Evolutionary conservation across 331 rosid species (phyloP).

Genomic region (Stylosanthes scabra): DNA sequence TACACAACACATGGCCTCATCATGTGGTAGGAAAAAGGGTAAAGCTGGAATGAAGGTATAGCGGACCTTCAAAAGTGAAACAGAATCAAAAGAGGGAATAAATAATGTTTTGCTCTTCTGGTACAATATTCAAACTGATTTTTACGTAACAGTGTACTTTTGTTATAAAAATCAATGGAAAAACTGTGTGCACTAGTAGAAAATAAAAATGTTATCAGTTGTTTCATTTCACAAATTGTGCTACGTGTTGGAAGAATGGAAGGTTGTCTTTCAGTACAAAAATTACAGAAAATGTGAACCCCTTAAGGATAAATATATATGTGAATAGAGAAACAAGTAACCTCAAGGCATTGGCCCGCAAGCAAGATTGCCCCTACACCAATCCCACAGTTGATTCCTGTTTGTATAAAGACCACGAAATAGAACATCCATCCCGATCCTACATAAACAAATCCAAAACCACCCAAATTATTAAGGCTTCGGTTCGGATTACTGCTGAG

Average conservation of each 20-base stretch:
- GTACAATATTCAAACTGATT: too few relatives aligned
- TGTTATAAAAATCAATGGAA: background rate
- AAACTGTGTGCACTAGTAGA: background rate
- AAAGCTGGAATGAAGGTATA: background rate
- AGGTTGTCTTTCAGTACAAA: background rate
- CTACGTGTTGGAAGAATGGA: background rate
- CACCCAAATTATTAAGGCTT: too few relatives aligned
- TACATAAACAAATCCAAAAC: conserved; percentile 1
- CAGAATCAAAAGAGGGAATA: background rate
- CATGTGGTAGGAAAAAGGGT: background rate
- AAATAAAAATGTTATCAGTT: background rate
- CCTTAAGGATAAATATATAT: background rate
- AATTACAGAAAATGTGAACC: background rate
- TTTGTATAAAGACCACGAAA: conserved; percentile 71
- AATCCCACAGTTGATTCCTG: conserved; percentile 77
- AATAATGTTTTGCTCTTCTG: background rate
- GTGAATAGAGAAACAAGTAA: conserved; percentile 23
- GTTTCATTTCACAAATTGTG: background rate
- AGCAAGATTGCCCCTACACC: conserved; percentile 76
- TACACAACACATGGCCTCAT: background rate
- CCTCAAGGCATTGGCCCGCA: conserved; percentile 73
- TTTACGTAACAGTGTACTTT: too few relatives aligned
- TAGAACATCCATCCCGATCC: conserved; percentile 90
- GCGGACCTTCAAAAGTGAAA: background rate
- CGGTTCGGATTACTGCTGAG: too few relatives aligned